Evolutionary conservation across 2,329 filamentous ascomycete species (phyloP).

Genomic region (Didymella lethalis): DNA sequence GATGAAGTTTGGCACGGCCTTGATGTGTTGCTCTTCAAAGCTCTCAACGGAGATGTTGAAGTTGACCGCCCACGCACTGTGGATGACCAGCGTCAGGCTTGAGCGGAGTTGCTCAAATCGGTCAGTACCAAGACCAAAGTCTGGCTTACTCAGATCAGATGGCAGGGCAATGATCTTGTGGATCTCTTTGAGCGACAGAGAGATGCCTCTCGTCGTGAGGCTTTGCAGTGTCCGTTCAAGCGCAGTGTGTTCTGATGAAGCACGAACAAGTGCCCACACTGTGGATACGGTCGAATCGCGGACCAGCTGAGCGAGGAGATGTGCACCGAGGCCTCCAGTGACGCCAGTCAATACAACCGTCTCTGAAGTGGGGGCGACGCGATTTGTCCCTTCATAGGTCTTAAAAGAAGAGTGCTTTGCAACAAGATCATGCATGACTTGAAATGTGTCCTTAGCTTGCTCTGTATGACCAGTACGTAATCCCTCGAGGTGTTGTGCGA

Average conservation of each 20-base stretch:
- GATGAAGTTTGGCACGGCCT: slow-evolving; percentile 56
- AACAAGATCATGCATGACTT: slow-evolving; percentile 59
- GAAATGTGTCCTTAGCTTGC: slow-evolving; percentile 48
- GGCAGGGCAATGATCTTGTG: slow-evolving; percentile 51
- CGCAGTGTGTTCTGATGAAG: slow-evolving; percentile 47
- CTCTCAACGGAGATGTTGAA: slow-evolving; percentile 62
- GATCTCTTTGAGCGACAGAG: slow-evolving; percentile 33
- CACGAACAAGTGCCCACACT: slow-evolving; percentile 64
- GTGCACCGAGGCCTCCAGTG: slow-evolving; percentile 70
- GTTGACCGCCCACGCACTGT: slow-evolving; percentile 65
- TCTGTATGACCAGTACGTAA: slow-evolving; percentile 51
- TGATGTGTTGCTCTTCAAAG: slow-evolving; percentile 59
- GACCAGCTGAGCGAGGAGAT: slow-evolving; percentile 58
- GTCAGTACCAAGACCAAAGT: slow-evolving; percentile 52
- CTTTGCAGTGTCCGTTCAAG: slow-evolving; percentile 48
- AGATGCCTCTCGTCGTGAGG: slow-evolving; percentile 49
- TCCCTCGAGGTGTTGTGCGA: slow-evolving; percentile 57
- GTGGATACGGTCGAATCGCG: slow-evolving; percentile 39
- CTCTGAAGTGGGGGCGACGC: slow-evolving; percentile 4
- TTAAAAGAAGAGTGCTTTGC: slow-evolving; percentile 54
- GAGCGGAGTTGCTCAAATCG: slow-evolving; percentile 26
- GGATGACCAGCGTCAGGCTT: slow-evolving; percentile 56
- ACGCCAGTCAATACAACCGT: slow-evolving; percentile 65
- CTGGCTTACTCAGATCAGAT: slow-evolving; percentile 50
- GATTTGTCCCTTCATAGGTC: slow-evolving; percentile 7